These are phyloP conservation scores for Meyerozyma athensensis DNA, from an alignment of 1,139 yeast species.

Conservation along the genomic window DNA sequence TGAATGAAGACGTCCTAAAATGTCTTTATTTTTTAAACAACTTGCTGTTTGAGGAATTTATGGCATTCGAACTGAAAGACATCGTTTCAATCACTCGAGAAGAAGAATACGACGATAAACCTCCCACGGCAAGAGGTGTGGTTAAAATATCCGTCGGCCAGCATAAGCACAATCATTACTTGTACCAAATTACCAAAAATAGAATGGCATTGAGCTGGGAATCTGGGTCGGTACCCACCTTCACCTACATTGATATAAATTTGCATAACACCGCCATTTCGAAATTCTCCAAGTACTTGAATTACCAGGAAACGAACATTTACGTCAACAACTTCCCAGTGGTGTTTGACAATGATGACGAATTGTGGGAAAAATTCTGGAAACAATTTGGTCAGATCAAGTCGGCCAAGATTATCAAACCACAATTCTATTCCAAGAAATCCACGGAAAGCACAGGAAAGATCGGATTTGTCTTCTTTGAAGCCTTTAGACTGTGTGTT, in stretches of 20 bases:
- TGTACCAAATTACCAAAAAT: slow-evolving; percentile 15
- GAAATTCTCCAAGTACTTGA: slow-evolving; percentile 19
- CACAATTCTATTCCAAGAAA: slow-evolving; percentile 29
- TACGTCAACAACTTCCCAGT: slow-evolving; percentile 52
- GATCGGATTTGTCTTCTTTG: slow-evolving; percentile 12
- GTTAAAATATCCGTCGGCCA: slow-evolving; percentile 33
- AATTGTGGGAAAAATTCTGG: slow-evolving; percentile 39
- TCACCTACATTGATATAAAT: slow-evolving; percentile 7
- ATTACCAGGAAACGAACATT: slow-evolving; percentile 55
- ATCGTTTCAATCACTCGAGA: slow-evolving; percentile 14
- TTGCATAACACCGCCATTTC: slow-evolving; percentile 8
- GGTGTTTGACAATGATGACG: slow-evolving; percentile 36
- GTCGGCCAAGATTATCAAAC: slow-evolving; percentile 42
- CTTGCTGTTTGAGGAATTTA: slow-evolving; percentile 23
- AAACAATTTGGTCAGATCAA: slow-evolving; percentile 37
- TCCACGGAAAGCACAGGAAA: slow-evolving; percentile 13
- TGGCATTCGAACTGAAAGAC: slow-evolving; percentile 8
- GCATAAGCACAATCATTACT: slow-evolving; percentile 34
- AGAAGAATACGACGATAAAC: slow-evolving; percentile 5
- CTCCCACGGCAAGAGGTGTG: not conserved
- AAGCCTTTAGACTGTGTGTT: slow-evolving; percentile 10
- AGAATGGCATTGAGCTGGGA: slow-evolving; percentile 6
- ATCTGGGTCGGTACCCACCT: not conserved
- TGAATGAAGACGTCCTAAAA: slow-evolving; percentile 23
- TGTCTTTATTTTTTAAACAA: slow-evolving; percentile 30